Evolutionary conservation across 257 asterid genomes (phyloP).

Genomic region (Solanum dulcamara): DNA sequence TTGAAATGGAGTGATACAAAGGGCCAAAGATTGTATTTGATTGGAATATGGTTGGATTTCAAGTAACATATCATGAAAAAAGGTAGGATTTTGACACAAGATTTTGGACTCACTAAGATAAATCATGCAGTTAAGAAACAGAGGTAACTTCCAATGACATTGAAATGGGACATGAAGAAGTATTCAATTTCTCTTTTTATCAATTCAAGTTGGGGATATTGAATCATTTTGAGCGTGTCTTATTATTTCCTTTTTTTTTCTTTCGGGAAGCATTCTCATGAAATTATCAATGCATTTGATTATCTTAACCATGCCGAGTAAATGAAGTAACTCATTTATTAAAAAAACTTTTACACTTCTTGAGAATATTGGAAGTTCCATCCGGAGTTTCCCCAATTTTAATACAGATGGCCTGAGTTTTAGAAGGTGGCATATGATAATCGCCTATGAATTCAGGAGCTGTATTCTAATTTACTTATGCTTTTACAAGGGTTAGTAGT

Average conservation of each 20-base stretch:
- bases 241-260: neutral
- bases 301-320: neutral
- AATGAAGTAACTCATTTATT: neutral
- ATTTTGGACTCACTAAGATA: neutral
- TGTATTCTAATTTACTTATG: neutral
- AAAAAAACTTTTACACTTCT: neutral
- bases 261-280: neutral
- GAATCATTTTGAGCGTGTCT: neutral
- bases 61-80: neutral
- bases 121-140: neutral
- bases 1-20: neutral
- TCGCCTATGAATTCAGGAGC: neutral
- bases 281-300: neutral
- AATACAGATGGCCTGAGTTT: neutral
- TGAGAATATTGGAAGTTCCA: neutral
- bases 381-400: neutral
- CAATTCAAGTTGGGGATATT: neutral
- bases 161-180: neutral
- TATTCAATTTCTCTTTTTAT: neutral
- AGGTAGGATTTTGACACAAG: neutral
- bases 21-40: neutral
- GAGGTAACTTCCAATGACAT: neutral
- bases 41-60: neutral
- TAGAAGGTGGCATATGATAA: neutral
- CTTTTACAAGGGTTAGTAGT: neutral